Evolutionary conservation across 163 green algal genomes (phyloP), one percentile per base, ranked within the genome.

Genomic region (Chlorella variabilis): DNA sequence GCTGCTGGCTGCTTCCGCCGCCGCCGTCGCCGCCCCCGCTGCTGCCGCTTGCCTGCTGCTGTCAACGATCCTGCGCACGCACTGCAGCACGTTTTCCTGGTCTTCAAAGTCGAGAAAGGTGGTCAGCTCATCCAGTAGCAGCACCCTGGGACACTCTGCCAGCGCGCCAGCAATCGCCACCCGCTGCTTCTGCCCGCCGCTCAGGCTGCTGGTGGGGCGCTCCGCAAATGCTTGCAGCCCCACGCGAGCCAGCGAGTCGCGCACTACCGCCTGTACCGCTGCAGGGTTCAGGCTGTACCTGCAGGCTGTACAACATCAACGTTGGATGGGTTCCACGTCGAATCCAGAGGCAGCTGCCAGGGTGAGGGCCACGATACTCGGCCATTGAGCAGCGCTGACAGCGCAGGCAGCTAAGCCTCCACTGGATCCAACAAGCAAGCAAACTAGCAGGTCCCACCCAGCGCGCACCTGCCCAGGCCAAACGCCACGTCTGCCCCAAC

Each of bases 41-140:
- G 56, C 51, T 73, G 77, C 61, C 70, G 42, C 27, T 62, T 45
- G 59, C 39, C 49, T 42, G 6, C 85, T 83, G 25, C 73, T 75
- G 4, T 81, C 85, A 29, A 97, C 93, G 2, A 97, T 86, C 20
- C 79, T 74, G 0, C 87, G 82, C 38, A 99, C 94, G 11, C 93
- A 93, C 54, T 92, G 76, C 79, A 99, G 83, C 74, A 99, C 96
- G 0, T 87, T 88, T 63, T 92, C 88, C 89, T 98, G 94, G 84
- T 98, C 96, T 54, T 92, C 92, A 18, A 89, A 89, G 80, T 99
- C 97, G 41, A 99, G 84, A 78, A 98, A 99, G 0, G 96, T 99
- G 9, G 97, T 99, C 67, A 99, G 90, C 90, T 99, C 97, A 83
- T 99, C 97, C 78, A 99, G 88, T 69, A 99, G 88, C 78, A 99